Evolutionary conservation across 23 red algal species (phyloP).

Genomic region (Chondrus crispus): DNA sequence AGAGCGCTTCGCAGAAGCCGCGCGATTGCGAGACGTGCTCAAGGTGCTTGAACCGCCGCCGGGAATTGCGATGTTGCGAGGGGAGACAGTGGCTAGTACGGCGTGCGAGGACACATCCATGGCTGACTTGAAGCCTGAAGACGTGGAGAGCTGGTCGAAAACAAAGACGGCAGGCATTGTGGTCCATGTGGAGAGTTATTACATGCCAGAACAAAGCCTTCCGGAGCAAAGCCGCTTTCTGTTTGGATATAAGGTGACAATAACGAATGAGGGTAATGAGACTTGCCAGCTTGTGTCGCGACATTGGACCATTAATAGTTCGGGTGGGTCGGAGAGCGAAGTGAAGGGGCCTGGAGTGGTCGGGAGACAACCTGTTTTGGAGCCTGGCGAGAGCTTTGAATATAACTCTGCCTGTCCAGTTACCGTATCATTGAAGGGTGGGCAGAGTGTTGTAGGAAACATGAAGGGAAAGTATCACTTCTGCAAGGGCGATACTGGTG

Average conservation of each 20-base stretch:
- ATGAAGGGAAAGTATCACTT: constrained; percentile 7
- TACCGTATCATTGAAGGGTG: background rate
- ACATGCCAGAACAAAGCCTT: constrained; percentile 31
- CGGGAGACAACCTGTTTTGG: constrained; percentile 66
- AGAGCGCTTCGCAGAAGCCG: constrained; percentile 35
- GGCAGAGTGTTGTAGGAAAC: background rate
- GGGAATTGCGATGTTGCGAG: background rate
- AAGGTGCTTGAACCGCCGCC: constrained; percentile 21
- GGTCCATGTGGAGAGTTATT: constrained; percentile 50
- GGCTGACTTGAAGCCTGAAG: background rate
- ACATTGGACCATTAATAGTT: constrained; percentile 50
- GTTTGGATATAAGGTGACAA: constrained; percentile 63
- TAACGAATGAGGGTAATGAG: constrained; percentile 21
- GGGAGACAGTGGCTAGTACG: background rate
- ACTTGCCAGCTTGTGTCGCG: constrained; percentile 62
- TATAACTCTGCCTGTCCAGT: constrained; percentile 34
- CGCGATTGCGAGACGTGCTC: constrained; percentile 17
- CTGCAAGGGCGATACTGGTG: constrained; percentile 11
- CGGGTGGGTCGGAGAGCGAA: background rate
- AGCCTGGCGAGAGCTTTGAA: constrained; percentile 59
- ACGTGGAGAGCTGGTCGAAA: background rate
- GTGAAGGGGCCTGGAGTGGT: constrained; percentile 68
- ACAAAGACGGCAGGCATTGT: constrained; percentile 23
- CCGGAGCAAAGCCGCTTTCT: constrained; percentile 29
- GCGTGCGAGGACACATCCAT: background rate